Evolutionary conservation across 768 basidiomycete species (phyloP), one percentile per base, ranked within the genome.

Genomic region (Peribolospora baueri): DNA sequence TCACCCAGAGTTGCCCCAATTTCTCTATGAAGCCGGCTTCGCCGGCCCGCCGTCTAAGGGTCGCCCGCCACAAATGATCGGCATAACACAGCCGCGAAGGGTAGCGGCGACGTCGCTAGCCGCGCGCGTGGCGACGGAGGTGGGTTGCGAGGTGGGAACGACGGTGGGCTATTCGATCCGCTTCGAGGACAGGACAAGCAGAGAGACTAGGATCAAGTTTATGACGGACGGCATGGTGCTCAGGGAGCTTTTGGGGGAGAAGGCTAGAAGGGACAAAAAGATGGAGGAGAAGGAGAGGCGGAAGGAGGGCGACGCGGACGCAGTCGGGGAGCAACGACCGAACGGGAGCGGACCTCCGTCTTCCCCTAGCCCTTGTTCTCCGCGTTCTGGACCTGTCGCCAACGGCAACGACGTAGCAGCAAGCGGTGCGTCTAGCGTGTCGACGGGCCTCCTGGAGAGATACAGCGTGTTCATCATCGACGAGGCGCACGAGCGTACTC

Each of bases 211-310:
- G 50, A 82, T 97, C 68, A 97, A 95, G 69, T 98, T 87, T 65
- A 74, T 93, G 68, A 97, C 90, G 54, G 93, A 98, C 62, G 93
- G 93, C 59, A 95, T 97, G 84, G 79, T 97, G 60, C 81, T 90
- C 47, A 77, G 88, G 47, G 93, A 98, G 72, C 75, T 90, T 51
- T 73, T 90, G 58, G 76, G 75, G 47, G 86, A 90, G 64, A 72
- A 77, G 11, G 43, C 7, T 13, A 25, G 25, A 1, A 25, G 25
- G 25, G 25, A 25, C 25, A 25, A 25, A 25, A 25, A 25, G 25
- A 25, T 25, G 25, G 25, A 25, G 25, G 25, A 25, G 25, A 25
- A 25, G 25, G 25, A 25, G 25, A 25, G 25, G 25, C 25, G 25
- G 25, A 25, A 25, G 25, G 25, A 25, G 25, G 25, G 25, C 1